A percentile compares a stretch with the other conserved stretches of the same genome.
phyloP scores from a whole-genome alignment of 1,284 basidiomycete genomes.

The Microbotryum saponariae region DNA sequence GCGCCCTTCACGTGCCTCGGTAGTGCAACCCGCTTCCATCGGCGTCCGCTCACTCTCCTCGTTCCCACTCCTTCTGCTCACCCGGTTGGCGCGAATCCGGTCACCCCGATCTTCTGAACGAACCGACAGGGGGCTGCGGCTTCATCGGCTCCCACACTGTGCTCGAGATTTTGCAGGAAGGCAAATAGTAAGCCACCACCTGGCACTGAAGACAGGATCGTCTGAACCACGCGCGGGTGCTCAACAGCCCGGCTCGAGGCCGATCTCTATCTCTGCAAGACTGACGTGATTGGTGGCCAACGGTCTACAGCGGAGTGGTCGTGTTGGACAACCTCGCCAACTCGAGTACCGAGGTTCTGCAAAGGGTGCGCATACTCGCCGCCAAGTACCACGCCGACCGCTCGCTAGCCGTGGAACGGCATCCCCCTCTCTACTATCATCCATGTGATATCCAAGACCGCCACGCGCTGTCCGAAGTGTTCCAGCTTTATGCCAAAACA shows the following conservation, averaged over 20 bases:
- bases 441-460: constrained; percentile 4
- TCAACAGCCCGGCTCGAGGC: no score
- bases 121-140: constrained; percentile 5
- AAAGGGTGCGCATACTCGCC: constrained; percentile 14
- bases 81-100: no score
- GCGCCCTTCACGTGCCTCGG: background rate
- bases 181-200: constrained; percentile 4
- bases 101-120: no score
- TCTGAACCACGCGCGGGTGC: no score
- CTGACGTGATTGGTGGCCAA: background rate
- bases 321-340: constrained; percentile 13
- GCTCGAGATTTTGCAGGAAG: constrained; percentile 13
- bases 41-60: background rate
- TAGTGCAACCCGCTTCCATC: background rate
- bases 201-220: background rate
- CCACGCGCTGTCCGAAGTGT: background rate
- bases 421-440: constrained; percentile 18
- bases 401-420: background rate
- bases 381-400: constrained; percentile 1
- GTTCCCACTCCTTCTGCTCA: background rate
- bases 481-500: constrained; percentile 5
- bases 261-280: no score
- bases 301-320: constrained; percentile 4
- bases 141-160: constrained; percentile 17
- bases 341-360: constrained; percentile 12